These are phyloP conservation scores for Candida morakotiae DNA, from an alignment of 805 yeast species.

Conservation along the genomic window DNA sequence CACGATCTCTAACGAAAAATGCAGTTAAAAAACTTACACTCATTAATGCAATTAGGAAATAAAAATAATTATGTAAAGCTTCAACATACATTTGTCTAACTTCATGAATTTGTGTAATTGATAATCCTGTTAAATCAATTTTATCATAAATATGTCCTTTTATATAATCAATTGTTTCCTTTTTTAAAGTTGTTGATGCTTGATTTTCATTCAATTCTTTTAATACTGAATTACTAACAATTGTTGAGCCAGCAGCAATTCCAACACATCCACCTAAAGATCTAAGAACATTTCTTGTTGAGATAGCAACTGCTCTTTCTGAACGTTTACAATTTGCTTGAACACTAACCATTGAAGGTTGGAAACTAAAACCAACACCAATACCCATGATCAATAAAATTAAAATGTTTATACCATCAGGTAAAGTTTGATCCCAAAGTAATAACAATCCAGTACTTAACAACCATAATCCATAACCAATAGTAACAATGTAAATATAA, in stretches of 20 bases:
- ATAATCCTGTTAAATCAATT: slow-evolving; percentile 16
- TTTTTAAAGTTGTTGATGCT: slow-evolving; percentile 5
- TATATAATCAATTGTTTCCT: slow-evolving; percentile 18
- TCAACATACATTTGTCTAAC: slow-evolving; percentile 26
- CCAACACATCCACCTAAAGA: slow-evolving; percentile 61
- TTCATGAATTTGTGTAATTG: slow-evolving; percentile 14
- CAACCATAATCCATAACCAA: slow-evolving; percentile 28
- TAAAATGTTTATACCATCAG: slow-evolving; percentile 24
- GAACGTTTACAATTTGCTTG: slow-evolving; percentile 46
- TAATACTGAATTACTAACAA: slow-evolving; percentile 31
- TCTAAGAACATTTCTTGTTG: slow-evolving; percentile 52
- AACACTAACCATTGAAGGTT: slow-evolving; percentile 30
- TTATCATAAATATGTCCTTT: slow-evolving; percentile 20
- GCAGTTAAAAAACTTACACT: slow-evolving; percentile 26
- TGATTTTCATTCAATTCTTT: slow-evolving; percentile 12
- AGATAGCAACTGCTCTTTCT: slow-evolving; percentile 58
- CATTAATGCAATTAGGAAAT: slow-evolving; percentile 30
- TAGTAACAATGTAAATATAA: slow-evolving; percentile 24
- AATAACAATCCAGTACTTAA: slow-evolving; percentile 41
- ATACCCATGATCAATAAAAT: slow-evolving; percentile 30
- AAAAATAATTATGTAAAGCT: slow-evolving; percentile 29
- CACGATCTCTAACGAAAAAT: slow-evolving; percentile 29
- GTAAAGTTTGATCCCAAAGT: slow-evolving; percentile 19
- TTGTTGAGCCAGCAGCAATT: slow-evolving; percentile 43
- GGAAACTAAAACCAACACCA: slow-evolving; percentile 34